Conservation (phyloP, 1,139 yeast species). For the Taphrina communis region DNA sequence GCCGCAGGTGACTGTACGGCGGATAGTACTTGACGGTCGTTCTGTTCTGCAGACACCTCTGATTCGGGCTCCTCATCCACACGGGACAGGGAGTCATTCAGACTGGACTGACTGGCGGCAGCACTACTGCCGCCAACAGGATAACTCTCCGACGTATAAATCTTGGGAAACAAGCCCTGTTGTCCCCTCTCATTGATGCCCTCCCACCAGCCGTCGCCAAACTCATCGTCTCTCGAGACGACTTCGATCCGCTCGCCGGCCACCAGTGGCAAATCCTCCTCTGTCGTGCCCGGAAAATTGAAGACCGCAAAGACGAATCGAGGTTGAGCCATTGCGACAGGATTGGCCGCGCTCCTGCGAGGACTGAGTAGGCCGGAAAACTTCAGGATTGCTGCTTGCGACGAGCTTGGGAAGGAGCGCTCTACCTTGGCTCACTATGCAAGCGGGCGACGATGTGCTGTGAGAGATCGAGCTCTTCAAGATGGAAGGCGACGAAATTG, state of each 20-base stretch:
- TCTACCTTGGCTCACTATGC: too few species aligned
- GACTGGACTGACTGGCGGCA: conserved; percentile 31
- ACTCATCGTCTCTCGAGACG: conserved; percentile 88
- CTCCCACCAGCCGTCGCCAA: conserved; percentile 96
- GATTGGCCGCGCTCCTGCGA: conserved; percentile 21
- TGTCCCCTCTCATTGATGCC: conserved; percentile 62
- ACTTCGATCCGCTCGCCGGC: conserved; percentile 89
- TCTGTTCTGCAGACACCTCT: conserved; percentile 18
- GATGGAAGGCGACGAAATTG: conserved; percentile 4
- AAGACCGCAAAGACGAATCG: conserved; percentile 37
- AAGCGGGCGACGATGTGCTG: too few species aligned
- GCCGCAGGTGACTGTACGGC: conserved; percentile 14
- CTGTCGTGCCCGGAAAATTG: conserved; percentile 78
- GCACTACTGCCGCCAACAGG: conserved; percentile 15
- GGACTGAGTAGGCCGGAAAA: conserved; percentile 5
- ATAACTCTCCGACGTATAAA: conserved; percentile 57
- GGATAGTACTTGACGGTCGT: conserved; percentile 9
- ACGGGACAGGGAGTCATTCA: conserved; percentile 44
- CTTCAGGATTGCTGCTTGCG: conserved; percentile 3
- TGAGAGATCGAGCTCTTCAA: too few species aligned
- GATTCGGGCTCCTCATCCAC: conserved; percentile 44
- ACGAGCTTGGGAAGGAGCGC: background rate
- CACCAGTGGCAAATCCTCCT: conserved; percentile 80
- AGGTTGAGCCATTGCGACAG: conserved; percentile 18
- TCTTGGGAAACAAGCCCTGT: conserved; percentile 88